Evolutionary conservation across 2,329 filamentous ascomycete genomes (phyloP).

Genomic region (Lasiodiplodia sp.): DNA sequence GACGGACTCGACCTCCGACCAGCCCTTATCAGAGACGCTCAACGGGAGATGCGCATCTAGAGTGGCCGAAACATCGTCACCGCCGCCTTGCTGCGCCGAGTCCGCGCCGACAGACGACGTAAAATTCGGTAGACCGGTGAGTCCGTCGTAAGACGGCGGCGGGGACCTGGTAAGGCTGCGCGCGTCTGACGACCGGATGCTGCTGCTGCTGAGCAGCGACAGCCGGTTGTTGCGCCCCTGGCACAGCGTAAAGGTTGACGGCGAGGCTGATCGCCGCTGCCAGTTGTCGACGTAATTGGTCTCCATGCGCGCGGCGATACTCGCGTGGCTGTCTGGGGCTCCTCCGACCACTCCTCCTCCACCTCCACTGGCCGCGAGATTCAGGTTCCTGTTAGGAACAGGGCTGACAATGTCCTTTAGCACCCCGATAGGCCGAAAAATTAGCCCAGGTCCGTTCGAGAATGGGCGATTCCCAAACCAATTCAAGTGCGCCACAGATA

Average conservation of each 20-base stretch:
- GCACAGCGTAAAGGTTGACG: slow-evolving; percentile 15
- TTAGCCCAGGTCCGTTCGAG: background rate
- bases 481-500: background rate
- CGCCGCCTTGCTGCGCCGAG: background rate
- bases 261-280: slow-evolving; percentile 11
- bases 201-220: slow-evolving; percentile 8
- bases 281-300: slow-evolving; percentile 11
- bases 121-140: background rate
- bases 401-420: slow-evolving; percentile 20
- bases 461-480: too few relatives aligned
- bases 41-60: slow-evolving; percentile 9
- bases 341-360: background rate
- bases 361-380: background rate
- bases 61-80: background rate
- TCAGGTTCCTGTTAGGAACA: slow-evolving; percentile 3
- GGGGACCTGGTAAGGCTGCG: slow-evolving; percentile 7
- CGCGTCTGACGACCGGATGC: background rate
- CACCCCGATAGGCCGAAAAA: background rate
- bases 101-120: background rate
- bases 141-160: slow-evolving; percentile 18
- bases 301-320: slow-evolving; percentile 17
- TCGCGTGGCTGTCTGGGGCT: background rate
- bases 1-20: slow-evolving; percentile 17
- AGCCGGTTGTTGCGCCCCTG: slow-evolving; percentile 22
- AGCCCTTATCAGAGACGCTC: slow-evolving; percentile 16